phyloP scores from a whole-genome alignment of 805 yeast species.

The Lipomyces oligophaga region DNA sequence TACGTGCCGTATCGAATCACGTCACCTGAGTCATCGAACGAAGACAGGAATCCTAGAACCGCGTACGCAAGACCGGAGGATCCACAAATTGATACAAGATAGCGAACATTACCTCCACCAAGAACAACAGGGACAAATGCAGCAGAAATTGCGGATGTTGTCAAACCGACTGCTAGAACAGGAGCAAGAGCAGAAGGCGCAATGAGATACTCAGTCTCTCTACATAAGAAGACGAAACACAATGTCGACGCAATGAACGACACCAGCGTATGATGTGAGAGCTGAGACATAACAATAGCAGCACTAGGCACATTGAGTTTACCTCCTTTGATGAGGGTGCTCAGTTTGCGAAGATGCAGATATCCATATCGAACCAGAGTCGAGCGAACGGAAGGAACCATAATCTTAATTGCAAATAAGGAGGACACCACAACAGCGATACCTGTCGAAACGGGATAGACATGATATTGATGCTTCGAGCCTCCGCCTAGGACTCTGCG shows the following conservation, averaged over 20 bases:
- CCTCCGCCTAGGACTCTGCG: conserved; percentile 14
- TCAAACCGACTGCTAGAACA: conserved; percentile 13
- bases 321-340: neutral
- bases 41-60: conserved; percentile 17
- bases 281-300: conserved; percentile 11
- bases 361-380: conserved; percentile 14
- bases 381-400: conserved; percentile 9
- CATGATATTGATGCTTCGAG: conserved; percentile 13
- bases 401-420: conserved; percentile 9
- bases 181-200: conserved; percentile 9
- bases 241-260: conserved; percentile 13
- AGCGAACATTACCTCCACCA: conserved; percentile 2
- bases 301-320: conserved; percentile 5
- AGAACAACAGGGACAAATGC: conserved; percentile 13
- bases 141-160: conserved; percentile 7
- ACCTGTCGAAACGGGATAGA: conserved; percentile 18
- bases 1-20: conserved; percentile 15
- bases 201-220: conserved; percentile 23
- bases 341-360: conserved; percentile 11
- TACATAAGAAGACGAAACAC: conserved; percentile 14
- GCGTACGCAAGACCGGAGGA: conserved; percentile 19
- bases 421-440: conserved; percentile 4
- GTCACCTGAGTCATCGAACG: conserved; percentile 26
- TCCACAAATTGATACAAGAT: conserved; percentile 13
- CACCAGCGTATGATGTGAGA: conserved; percentile 7